Conservation (phyloP, 768 basidiomycete species). For the Suillus subalutaceus region DNA sequence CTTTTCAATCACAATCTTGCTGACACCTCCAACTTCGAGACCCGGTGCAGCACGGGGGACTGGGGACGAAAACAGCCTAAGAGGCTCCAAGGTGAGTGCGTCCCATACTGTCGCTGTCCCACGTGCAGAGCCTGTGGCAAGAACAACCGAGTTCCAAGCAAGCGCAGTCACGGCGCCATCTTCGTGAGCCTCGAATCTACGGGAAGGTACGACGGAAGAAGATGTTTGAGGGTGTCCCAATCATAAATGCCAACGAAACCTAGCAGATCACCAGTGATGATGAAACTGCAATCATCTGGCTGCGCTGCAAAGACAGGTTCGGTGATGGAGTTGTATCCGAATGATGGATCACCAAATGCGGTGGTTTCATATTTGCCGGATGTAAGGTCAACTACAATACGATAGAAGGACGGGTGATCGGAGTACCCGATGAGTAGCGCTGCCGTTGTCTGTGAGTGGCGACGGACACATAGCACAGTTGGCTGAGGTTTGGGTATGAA, state of each 20-base stretch:
- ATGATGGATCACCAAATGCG: slow-evolving; percentile 53
- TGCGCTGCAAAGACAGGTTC: slow-evolving; percentile 46
- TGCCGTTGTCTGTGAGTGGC: slow-evolving; percentile 11
- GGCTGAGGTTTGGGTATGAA: slow-evolving; percentile 14
- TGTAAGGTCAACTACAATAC: slow-evolving; percentile 41
- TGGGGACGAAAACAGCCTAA: slow-evolving; percentile 59
- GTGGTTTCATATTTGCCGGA: slow-evolving; percentile 35
- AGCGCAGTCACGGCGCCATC: slow-evolving; percentile 69
- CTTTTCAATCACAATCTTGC: slow-evolving; percentile 57
- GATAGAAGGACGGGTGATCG: slow-evolving; percentile 55
- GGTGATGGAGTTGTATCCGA: slow-evolving; percentile 54
- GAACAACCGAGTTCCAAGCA: slow-evolving; percentile 57
- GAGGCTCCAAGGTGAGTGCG: slow-evolving; percentile 57
- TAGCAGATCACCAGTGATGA: slow-evolving; percentile 65
- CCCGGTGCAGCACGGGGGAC: slow-evolving; percentile 37
- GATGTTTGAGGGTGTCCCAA: slow-evolving; percentile 36
- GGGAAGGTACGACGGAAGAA: slow-evolving; percentile 35
- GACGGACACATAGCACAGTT: slow-evolving; percentile 16
- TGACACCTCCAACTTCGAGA: slow-evolving; percentile 46
- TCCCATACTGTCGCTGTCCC: slow-evolving; percentile 70
- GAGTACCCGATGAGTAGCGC: slow-evolving; percentile 56
- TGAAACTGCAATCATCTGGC: slow-evolving; percentile 48
- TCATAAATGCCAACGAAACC: slow-evolving; percentile 68
- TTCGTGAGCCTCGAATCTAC: slow-evolving; percentile 63
- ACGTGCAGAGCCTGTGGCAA: slow-evolving; percentile 66